A percentile compares a stretch with the other conserved stretches of the same genome.
These are phyloP conservation scores for Flaveria trinervia DNA, from an alignment of 129 eudicot genomes.

Conservation along the genomic window DNA sequence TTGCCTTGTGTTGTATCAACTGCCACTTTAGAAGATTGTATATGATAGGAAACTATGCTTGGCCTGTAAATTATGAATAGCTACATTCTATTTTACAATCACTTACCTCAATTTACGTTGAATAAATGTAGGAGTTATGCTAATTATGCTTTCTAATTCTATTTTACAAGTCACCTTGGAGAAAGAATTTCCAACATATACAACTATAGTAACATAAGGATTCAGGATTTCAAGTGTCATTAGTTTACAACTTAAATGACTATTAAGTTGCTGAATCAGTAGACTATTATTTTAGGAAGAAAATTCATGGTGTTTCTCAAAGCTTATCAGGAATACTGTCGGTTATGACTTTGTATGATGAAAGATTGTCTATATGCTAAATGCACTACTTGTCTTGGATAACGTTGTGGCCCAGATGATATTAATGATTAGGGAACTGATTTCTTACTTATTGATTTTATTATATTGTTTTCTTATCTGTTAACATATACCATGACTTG, in stretches of 20 bases:
- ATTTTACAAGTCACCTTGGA: neutral
- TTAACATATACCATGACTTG: too few species aligned
- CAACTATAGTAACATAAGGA: neutral
- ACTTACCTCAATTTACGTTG: neutral
- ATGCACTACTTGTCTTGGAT: neutral
- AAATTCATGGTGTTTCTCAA: neutral
- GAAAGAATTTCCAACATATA: neutral
- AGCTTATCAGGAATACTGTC: neutral
- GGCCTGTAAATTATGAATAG: neutral
- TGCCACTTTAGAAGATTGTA: slow-evolving; percentile 5
- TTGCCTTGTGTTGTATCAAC: neutral
- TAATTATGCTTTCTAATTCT: neutral
- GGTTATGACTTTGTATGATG: neutral
- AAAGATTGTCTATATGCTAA: neutral
- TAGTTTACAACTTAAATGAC: neutral
- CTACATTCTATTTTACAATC: neutral
- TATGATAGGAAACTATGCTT: neutral
- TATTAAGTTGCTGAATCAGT: neutral
- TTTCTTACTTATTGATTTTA: neutral
- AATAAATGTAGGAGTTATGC: neutral
- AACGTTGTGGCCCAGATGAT: neutral
- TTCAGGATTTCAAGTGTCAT: too few species aligned
- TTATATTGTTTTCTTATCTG: neutral
- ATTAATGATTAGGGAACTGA: neutral
- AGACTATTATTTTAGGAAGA: neutral